phyloP scores from a whole-genome alignment of 345 rosid species.

The Aethionema arabicum region DNA sequence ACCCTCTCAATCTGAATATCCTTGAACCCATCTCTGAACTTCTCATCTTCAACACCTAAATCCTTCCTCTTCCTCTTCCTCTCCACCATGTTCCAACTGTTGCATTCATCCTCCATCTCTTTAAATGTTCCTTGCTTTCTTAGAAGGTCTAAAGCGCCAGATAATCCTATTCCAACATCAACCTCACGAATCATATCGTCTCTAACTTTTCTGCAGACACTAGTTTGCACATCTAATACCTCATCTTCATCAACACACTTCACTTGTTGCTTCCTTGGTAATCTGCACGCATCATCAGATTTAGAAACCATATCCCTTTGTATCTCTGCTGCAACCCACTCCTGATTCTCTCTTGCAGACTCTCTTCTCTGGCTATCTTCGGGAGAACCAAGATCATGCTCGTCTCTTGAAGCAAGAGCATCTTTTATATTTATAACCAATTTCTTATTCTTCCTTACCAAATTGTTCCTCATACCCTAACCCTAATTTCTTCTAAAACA shows the following conservation, averaged over 20 bases:
- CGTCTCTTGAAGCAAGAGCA: conserved; percentile 21
- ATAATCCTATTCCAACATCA: conserved; percentile 27
- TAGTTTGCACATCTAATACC: not conserved
- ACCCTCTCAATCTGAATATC: conserved; percentile 22
- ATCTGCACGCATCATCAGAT: not conserved
- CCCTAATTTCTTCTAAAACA: too few relatives aligned
- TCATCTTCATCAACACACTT: not conserved
- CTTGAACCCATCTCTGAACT: conserved; percentile 20
- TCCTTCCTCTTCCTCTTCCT: not conserved
- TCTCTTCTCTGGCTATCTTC: too few relatives aligned
- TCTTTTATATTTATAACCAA: conserved; percentile 17
- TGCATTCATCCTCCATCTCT: not conserved
- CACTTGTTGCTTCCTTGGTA: too few relatives aligned
- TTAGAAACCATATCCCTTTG: conserved; percentile 6
- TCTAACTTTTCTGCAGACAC: not conserved
- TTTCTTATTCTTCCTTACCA: conserved; percentile 25
- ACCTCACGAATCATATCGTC: conserved; percentile 26
- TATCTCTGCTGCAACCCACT: conserved; percentile 8
- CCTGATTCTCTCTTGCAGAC: conserved; percentile 1
- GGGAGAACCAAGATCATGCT: conserved; percentile 8
- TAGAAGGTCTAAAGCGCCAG: conserved; percentile 14
- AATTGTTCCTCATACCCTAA: conserved; percentile 16
- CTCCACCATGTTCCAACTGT: too few relatives aligned
- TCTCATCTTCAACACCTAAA: conserved; percentile 15
- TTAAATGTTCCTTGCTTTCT: conserved; percentile 30